Conservation (phyloP, 345 rosid species). For the Arabidopsis arenosa region DNA sequence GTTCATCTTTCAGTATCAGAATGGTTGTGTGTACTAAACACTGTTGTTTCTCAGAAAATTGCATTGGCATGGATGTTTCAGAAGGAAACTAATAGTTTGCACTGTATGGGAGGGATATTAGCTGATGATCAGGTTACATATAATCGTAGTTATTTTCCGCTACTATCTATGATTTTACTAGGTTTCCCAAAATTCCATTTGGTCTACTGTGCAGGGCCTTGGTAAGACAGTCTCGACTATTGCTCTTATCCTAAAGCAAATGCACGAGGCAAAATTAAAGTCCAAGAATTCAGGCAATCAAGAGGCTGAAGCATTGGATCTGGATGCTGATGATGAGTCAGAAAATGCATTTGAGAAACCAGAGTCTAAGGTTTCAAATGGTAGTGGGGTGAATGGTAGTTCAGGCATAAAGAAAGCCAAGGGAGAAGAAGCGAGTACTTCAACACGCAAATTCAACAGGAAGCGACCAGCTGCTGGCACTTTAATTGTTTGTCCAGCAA, state of each 20-base stretch:
- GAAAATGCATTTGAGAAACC: constrained; percentile 27
- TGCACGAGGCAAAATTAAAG: constrained; percentile 61
- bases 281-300: constrained; percentile 51
- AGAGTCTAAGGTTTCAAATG: constrained; percentile 42
- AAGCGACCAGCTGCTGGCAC: constrained; percentile 87
- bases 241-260: constrained; percentile 90
- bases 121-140: constrained; percentile 94
- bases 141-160: constrained; percentile 16
- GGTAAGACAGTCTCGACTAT: constrained; percentile 96
- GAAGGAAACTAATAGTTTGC: constrained; percentile 82
- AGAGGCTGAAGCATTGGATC: constrained; percentile 77
- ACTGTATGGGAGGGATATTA: constrained; percentile 92
- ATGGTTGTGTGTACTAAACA: constrained; percentile 28
- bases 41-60: constrained; percentile 70
- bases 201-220: constrained; percentile 71
- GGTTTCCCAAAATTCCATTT: constrained; percentile 15
- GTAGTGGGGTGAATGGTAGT: constrained; percentile 47
- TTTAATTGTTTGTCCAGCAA: constrained; percentile 95
- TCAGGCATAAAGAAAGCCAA: constrained; percentile 49
- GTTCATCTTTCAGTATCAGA: constrained; percentile 32
- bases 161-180: neutral
- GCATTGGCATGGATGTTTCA: constrained; percentile 98
- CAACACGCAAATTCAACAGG: constrained; percentile 50
- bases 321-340: constrained; percentile 81
- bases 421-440: constrained; percentile 62